Conservation (phyloP, 192 early-diverging fungal species). For the Podila minutissima region DNA sequence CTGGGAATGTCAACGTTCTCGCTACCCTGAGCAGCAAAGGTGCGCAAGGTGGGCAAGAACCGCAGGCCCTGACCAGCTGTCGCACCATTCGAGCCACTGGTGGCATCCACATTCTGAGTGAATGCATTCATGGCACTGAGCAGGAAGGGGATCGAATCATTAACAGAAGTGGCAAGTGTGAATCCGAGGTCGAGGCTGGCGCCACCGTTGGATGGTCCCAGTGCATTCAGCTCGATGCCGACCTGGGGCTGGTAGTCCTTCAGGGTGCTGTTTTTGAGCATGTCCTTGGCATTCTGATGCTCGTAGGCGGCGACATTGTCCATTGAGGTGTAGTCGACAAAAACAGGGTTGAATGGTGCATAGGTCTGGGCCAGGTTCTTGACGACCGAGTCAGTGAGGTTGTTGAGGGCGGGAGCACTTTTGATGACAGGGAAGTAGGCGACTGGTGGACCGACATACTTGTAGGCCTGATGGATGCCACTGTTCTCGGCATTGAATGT, state of each 20-base stretch:
- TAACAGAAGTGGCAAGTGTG: conserved; percentile 13
- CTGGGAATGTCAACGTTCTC: conserved; percentile 49
- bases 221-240: conserved; percentile 41
- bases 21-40: conserved; percentile 36
- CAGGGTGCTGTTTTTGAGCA: conserved; percentile 41
- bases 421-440: conserved; percentile 33
- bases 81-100: conserved; percentile 15
- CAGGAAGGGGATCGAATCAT: conserved; percentile 39
- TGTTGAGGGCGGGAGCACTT: conserved; percentile 22
- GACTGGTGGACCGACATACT: conserved; percentile 10
- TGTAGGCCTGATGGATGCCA: conserved; percentile 5
- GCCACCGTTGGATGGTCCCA: conserved; percentile 12
- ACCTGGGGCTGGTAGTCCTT: conserved; percentile 32
- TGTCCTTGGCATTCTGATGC: conserved; percentile 37
- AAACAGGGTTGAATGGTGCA: conserved; percentile 21
- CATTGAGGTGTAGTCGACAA: conserved; percentile 39
- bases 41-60: conserved; percentile 29
- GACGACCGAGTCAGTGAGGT: conserved; percentile 15
- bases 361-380: conserved; percentile 10
- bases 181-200: conserved; percentile 46
- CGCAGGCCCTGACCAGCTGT: conserved; percentile 13
- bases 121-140: conserved; percentile 33
- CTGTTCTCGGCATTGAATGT: conserved; percentile 18
- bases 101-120: conserved; percentile 34
- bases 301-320: conserved; percentile 37